A percentile compares a stretch with the other conserved stretches of the same genome.
Conservation (phyloP, 257 asterid species). For the Euphrasia confusa region DNA sequence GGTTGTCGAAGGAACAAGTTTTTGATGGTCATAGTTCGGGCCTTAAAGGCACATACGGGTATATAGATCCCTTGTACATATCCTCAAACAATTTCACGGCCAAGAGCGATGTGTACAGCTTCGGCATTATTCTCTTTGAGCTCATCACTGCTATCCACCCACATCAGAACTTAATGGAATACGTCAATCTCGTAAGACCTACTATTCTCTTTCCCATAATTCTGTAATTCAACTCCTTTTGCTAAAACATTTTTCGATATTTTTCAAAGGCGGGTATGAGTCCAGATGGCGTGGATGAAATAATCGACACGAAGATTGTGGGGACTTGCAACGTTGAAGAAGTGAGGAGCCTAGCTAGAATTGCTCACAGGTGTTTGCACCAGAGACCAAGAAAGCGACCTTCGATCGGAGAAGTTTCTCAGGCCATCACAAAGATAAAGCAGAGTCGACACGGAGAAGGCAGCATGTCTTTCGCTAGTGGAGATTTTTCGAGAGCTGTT, state of each 20-base stretch:
- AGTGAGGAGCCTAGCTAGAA: conserved; percentile 62
- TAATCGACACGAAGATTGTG: conserved; percentile 66
- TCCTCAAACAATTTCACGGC: conserved; percentile 78
- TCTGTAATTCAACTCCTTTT: neutral
- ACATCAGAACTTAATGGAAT: conserved; percentile 91
- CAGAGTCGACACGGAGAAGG: conserved; percentile 63
- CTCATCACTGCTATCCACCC: conserved; percentile 98
- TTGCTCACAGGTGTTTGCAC: conserved; percentile 72
- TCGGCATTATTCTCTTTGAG: conserved; percentile 93
- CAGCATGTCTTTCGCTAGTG: conserved; percentile 56
- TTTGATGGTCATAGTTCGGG: conserved; percentile 76
- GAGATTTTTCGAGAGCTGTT: conserved; percentile 55
- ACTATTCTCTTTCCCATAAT: conserved; percentile 1
- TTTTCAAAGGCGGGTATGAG: conserved; percentile 74
- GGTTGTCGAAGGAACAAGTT: conserved; percentile 88
- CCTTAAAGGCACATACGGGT: conserved; percentile 93
- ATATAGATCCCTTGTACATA: conserved; percentile 83
- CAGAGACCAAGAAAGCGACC: conserved; percentile 72
- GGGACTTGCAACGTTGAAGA: conserved; percentile 67
- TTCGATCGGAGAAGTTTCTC: conserved; percentile 73
- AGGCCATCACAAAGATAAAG: conserved; percentile 62
- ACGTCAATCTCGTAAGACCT: conserved; percentile 80
- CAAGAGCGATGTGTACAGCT: conserved; percentile 88
- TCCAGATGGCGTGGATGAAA: conserved; percentile 84
- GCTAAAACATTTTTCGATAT: neutral